Base-by-base conservation (phyloP, 441 rosid species). In the Jatropha multifida region DNA sequence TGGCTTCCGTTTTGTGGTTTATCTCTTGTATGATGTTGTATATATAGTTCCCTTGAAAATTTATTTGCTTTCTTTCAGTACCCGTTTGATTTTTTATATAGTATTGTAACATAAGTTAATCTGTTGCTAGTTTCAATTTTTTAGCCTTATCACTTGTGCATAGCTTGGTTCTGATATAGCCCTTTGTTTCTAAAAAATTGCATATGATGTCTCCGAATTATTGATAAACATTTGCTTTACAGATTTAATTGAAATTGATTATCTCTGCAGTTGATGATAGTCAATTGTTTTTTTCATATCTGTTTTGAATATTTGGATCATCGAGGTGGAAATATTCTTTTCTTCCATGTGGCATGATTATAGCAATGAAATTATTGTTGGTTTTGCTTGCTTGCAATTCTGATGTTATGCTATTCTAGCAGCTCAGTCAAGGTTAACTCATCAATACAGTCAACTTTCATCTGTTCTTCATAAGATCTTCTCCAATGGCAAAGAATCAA, bases 401-500 rank as follows among this genome's bases (percentile, higher is more conserved):
- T 60, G 64, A 60, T 27, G 14, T 20, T 26, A 13, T 60, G 15
- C 64, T 26, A 51, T 27, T 71, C 6, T 70, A n/a, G 18, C 64
- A 70, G 74, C 32, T 40, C 63, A 46, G 54, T 51, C 52, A 48
- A 72, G 60, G 44, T 4, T 73, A 38, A 63, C 37, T 72, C 61
- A 11, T 38, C 52, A 38, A 14, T 38, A 40, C 49, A 23, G 13
- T 27, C 46, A 49, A 37, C 58, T 48, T 11, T n/a, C 12, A 52
- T 32, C 37, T 27, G 5, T 46, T 9, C 38, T 48, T 7, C 27
- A 17, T 15, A 10, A 38, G 27, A 13, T 14, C 61, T 18, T 17
- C 70, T 73, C 14, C 76, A 38, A 88, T 86, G 90, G 83, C 81
- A 2, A 69, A 32, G 23, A 79, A 80, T 58, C 76, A 73, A 74